phyloP scores from a whole-genome alignment of 345 rosid genomes.

The Salix koriyanagi region DNA sequence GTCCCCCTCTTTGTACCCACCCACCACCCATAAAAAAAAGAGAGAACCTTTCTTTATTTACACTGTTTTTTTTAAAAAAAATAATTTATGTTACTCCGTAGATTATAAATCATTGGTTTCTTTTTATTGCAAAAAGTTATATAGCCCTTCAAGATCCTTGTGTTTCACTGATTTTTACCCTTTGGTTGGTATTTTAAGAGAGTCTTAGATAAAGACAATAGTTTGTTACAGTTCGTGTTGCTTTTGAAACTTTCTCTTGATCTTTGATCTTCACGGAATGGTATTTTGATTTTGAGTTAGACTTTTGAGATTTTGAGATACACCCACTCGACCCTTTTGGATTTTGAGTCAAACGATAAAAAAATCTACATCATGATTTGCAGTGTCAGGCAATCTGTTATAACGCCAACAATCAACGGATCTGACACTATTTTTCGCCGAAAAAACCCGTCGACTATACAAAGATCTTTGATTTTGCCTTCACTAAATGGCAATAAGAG shows the following conservation, averaged over 20 bases:
- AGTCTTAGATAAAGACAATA: background rate
- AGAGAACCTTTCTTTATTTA: background rate
- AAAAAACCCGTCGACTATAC: slow-evolving; percentile 17
- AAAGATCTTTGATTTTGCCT: slow-evolving; percentile 38
- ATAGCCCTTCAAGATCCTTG: background rate
- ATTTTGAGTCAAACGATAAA: background rate
- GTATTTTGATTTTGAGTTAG: background rate
- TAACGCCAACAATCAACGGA: slow-evolving; percentile 39
- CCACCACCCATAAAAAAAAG: background rate
- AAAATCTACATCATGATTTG: slow-evolving; percentile 33
- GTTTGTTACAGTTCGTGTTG: background rate
- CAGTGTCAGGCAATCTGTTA: slow-evolving; percentile 31
- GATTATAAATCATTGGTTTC: background rate
- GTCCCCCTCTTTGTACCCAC: background rate
- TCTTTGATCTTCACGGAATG: background rate
- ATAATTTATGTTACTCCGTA: background rate
- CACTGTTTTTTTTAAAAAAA: too few species aligned
- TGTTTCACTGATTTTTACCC: background rate
- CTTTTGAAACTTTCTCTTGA: background rate
- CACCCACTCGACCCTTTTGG: slow-evolving; percentile 3
- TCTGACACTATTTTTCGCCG: slow-evolving; percentile 35
- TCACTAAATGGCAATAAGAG: slow-evolving; percentile 24
- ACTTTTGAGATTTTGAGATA: background rate
- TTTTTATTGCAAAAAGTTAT: background rate
- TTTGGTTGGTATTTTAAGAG: background rate